Conservation (phyloP, 1,284 basidiomycete species). For the Chalciporus sp. region DNA sequence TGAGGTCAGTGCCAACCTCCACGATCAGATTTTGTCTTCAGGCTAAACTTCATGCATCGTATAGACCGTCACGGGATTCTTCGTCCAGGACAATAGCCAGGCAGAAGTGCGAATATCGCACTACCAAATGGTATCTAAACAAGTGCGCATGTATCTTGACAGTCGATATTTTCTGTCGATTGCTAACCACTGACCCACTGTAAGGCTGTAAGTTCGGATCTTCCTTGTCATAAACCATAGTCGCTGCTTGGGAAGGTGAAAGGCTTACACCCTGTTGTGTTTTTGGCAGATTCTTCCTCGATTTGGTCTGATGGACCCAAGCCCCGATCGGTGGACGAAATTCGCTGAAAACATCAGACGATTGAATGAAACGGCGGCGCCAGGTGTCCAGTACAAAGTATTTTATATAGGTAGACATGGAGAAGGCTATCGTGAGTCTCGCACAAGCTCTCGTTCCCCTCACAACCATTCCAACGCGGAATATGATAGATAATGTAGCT, state of each 20-base stretch:
- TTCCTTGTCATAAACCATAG: not conserved
- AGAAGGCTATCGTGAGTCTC: slow-evolving; percentile 54
- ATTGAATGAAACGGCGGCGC: slow-evolving; percentile 47
- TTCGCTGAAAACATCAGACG: slow-evolving; percentile 45
- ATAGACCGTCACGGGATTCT: slow-evolving; percentile 25
- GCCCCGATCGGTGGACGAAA: slow-evolving; percentile 53
- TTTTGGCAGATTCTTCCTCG: slow-evolving; percentile 51
- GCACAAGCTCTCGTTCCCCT: not conserved
- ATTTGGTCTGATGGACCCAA: slow-evolving; percentile 63
- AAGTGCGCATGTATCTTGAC: slow-evolving; percentile 10
- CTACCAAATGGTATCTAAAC: not conserved
- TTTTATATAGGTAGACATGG: slow-evolving; percentile 73
- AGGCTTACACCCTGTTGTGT: not conserved
- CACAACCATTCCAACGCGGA: not conserved
- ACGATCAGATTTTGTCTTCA: not conserved
- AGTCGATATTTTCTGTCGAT: not conserved
- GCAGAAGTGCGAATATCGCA: not conserved
- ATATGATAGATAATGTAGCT: slow-evolving; percentile 66
- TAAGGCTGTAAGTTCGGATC: slow-evolving; percentile 22
- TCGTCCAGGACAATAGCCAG: slow-evolving; percentile 21
- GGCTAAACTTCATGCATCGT: not conserved
- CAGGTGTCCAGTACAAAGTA: slow-evolving; percentile 56
- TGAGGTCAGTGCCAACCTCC: slow-evolving; percentile 10
- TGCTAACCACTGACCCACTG: not conserved
- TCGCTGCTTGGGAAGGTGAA: not conserved